Conservation (phyloP, 768 basidiomycete species). For the Mycena olivaceomarginata region DNA sequence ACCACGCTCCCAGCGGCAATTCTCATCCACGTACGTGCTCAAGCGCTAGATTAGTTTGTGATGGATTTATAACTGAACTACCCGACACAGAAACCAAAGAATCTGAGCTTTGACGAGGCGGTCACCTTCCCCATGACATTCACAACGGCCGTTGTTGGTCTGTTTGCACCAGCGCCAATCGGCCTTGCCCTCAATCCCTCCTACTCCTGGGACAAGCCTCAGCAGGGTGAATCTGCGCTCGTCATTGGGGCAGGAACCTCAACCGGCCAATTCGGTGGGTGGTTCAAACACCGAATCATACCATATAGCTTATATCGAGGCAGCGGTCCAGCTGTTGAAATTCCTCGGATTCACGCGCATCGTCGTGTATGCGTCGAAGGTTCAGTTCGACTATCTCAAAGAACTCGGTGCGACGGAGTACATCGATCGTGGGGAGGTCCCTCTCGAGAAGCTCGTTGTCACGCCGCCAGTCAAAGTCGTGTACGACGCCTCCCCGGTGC, state of each 20-base stretch:
- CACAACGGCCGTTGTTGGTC: not conserved
- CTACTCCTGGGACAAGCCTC: constrained; percentile 30
- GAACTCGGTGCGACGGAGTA: constrained; percentile 56
- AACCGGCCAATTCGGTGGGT: constrained; percentile 37
- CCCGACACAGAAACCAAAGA: not conserved
- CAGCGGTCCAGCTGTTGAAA: constrained; percentile 19
- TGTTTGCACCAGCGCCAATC: not conserved
- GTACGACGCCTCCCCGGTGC: not conserved
- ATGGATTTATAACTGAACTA: not conserved
- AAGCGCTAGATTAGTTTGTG: not conserved
- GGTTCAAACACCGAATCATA: not conserved
- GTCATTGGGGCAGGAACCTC: constrained; percentile 36
- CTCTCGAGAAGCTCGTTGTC: not conserved
- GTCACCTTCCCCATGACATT: not conserved
- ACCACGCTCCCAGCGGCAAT: not conserved
- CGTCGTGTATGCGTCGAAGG: constrained; percentile 57
- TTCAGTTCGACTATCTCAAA: constrained; percentile 59
- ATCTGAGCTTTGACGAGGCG: not conserved
- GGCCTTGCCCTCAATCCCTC: constrained; percentile 32
- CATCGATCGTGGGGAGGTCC: constrained; percentile 46
- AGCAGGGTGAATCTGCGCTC: constrained; percentile 37
- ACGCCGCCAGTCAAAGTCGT: constrained; percentile 4
- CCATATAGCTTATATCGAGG: not conserved
- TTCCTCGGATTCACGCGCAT: constrained; percentile 59
- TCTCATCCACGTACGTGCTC: not conserved